A percentile compares a stretch with the other conserved stretches of the same genome.
Evolutionary conservation across 129 eudicot species (phyloP).

Genomic region (Artemisia argyi): DNA sequence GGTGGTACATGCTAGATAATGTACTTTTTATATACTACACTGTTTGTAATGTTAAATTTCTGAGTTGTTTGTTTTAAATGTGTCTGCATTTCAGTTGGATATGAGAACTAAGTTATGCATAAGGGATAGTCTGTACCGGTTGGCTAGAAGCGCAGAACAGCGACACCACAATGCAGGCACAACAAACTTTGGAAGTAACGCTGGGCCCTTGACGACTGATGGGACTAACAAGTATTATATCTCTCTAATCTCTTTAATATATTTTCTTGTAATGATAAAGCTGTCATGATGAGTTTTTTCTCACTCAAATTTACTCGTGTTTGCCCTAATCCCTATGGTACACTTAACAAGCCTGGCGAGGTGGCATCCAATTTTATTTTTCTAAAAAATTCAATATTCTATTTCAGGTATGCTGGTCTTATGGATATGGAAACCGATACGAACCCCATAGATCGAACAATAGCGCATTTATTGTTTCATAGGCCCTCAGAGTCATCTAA

Average conservation of each 20-base stretch:
- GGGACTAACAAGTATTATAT: slow-evolving; percentile 55
- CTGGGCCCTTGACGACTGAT: slow-evolving; percentile 42
- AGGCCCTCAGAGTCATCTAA: slow-evolving; percentile 71
- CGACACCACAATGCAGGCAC: slow-evolving; percentile 58
- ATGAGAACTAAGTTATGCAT: slow-evolving; percentile 80
- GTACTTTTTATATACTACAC: neutral
- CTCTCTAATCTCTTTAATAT: slow-evolving; percentile 5
- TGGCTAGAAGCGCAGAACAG: slow-evolving; percentile 94
- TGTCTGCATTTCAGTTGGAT: slow-evolving; percentile 70
- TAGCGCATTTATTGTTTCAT: slow-evolving; percentile 90
- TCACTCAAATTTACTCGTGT: neutral
- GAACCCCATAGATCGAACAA: slow-evolving; percentile 88
- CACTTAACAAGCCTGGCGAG: slow-evolving; percentile 3
- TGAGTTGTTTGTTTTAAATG: slow-evolving; percentile 22
- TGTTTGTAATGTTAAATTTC: slow-evolving; percentile 8
- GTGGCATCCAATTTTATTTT: neutral
- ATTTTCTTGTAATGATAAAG: neutral
- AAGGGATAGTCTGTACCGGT: slow-evolving; percentile 90
- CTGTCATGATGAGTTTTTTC: neutral
- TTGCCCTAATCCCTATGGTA: no score
- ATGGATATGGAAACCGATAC: slow-evolving; percentile 90
- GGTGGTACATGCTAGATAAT: neutral
- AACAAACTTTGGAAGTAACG: slow-evolving; percentile 40
- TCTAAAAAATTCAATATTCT: slow-evolving; percentile 7
- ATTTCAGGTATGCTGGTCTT: slow-evolving; percentile 51